A percentile compares a stretch with the other conserved stretches of the same genome.
These are phyloP conservation scores for Rhizomucor pusillus DNA, from an alignment of 371 early-diverging fungal species.

Conservation along the genomic window DNA sequence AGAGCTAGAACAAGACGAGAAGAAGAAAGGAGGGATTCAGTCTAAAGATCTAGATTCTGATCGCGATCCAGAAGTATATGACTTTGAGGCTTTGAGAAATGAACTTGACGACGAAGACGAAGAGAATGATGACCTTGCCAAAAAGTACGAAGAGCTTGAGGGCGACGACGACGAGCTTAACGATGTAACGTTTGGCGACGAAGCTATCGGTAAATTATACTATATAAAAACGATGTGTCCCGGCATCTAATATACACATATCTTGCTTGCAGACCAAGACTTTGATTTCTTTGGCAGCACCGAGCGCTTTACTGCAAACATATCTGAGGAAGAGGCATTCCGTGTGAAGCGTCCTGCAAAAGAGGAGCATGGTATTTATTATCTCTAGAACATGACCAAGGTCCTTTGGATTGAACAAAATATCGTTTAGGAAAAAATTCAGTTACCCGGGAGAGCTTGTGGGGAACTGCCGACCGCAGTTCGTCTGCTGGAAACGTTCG, in stretches of 20 bases:
- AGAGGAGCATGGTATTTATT: conserved; percentile 12
- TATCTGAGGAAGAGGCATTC: conserved; percentile 58
- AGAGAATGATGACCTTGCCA: conserved; percentile 44
- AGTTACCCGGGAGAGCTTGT: not conserved
- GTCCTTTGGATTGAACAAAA: not conserved
- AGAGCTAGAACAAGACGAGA: conserved; percentile 31
- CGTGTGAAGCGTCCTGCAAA: conserved; percentile 35
- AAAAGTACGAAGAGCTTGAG: conserved; percentile 57
- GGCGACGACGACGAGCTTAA: conserved; percentile 81
- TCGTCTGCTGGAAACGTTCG: not conserved
- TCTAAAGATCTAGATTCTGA: conserved; percentile 1
- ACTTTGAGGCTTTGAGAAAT: conserved; percentile 39
- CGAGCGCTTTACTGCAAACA: conserved; percentile 45
- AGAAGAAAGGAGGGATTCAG: conserved; percentile 15
- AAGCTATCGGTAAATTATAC: conserved; percentile 42
- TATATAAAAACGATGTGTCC: not conserved
- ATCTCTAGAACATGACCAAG: too few species aligned
- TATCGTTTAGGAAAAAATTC: not conserved
- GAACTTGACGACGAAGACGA: conserved; percentile 30
- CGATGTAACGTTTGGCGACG: conserved; percentile 84
- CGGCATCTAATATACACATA: not conserved
- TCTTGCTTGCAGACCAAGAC: conserved; percentile 28
- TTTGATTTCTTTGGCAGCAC: conserved; percentile 75
- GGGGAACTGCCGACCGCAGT: not conserved
- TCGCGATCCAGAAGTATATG: conserved; percentile 41